Percentiles rank a stretch among this genome's conserved stretches.
Evolutionary conservation across 108 stramenopile genomes (phyloP).

Genomic region (Cyclotella choctawhatcheeana): DNA sequence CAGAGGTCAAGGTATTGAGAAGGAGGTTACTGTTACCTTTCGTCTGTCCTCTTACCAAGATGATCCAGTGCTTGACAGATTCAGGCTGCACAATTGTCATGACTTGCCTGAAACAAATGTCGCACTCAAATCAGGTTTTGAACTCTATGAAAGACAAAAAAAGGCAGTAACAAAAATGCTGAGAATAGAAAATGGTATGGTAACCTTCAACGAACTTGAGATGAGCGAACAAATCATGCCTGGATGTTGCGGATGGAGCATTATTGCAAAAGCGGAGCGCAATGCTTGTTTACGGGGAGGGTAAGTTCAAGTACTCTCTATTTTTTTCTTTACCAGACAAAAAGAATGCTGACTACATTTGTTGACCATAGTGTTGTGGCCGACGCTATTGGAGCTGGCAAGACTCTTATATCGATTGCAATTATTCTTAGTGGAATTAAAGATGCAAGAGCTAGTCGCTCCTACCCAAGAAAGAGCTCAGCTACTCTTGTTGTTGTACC

Average conservation of each 20-base stretch:
- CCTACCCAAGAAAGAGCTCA: conserved; percentile 45
- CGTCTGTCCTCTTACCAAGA: conserved; percentile 55
- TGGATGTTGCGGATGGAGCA: conserved; percentile 63
- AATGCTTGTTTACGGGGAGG: conserved; percentile 56
- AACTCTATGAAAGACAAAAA: conserved; percentile 70
- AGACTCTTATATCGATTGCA: conserved; percentile 81
- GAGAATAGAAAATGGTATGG: conserved; percentile 58
- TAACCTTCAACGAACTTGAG: conserved; percentile 65
- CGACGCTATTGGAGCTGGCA: conserved; percentile 83
- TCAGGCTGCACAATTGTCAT: conserved; percentile 61
- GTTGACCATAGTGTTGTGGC: conserved; percentile 81
- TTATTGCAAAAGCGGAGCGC: conserved; percentile 62
- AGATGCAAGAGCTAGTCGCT: conserved; percentile 40
- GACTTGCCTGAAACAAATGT: conserved; percentile 41
- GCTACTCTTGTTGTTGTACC: conserved; percentile 80
- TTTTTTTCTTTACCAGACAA: no score
- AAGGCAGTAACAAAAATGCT: conserved; percentile 75
- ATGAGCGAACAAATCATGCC: conserved; percentile 70
- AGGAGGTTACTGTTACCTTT: conserved; percentile 43
- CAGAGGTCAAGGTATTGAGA: conserved; percentile 43
- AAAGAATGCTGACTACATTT: no score
- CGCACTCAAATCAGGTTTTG: conserved; percentile 28
- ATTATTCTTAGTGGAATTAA: conserved; percentile 64
- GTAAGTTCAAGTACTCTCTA: no score
- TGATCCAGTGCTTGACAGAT: conserved; percentile 60